Evolutionary conservation across 73 alveolate genomes (phyloP), one percentile per base, ranked within the genome.

Genomic region (Tetrahymena borealis): DNA sequence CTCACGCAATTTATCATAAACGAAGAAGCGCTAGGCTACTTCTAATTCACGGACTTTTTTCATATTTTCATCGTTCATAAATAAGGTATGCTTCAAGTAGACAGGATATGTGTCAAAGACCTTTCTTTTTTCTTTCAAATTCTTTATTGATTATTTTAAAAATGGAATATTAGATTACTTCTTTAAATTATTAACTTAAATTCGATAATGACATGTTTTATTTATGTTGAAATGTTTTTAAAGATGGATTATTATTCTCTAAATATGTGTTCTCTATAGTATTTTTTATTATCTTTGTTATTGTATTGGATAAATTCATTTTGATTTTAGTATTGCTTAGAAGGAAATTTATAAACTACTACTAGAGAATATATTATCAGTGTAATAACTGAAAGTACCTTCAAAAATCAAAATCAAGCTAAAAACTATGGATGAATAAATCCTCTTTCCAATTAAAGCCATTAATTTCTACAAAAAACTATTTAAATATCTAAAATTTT

Each of bases 41-140:
- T 93, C 95, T 32, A 85, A 85, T 20, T 38, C 35, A 79, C 95
- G 43, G 5, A 93, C 79, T 85, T 93, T 93, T 77, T 93, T 93
- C 37, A 92, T 93, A 78, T 93, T 93, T 85, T 93, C 95, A n/a
- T 93, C 95, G 79, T 93, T 92, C 90, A 79, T 91, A 39, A 93
- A 85, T 42, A 93, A 39, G 7, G 95, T 93, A 90, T 91, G 90
- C 79, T 93, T 93, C 24, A 93, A 90, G 38, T 93, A 93, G 15
- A 90, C 91, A 38, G 95, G 95, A 40, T 93, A 93, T 12, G 95
- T 39, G 33, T 93, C 95, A 11, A 93, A 93, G 41, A 93, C 91
- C 33, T 93, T 93, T 39, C 95, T 93, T 77, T 92, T 93, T 40
- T 93, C 95, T 35, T 60, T 60, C 85, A 60, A 60, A 60, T 60